These are phyloP conservation scores for Solanum sitiens DNA, from an alignment of 257 asterid species.

Conservation along the genomic window DNA sequence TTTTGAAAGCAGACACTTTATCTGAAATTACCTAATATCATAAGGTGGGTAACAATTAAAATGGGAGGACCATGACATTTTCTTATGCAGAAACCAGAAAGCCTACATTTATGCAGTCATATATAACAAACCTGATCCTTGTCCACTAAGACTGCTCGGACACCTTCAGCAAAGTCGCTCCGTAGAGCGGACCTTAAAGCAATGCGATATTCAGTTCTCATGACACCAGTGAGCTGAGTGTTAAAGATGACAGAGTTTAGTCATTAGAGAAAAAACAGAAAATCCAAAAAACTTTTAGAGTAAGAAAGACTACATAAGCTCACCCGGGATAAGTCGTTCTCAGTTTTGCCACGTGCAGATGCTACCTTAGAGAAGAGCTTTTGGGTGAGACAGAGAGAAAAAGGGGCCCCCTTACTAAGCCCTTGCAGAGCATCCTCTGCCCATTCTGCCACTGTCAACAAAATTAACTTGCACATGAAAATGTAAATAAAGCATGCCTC, in stretches of 20 bases:
- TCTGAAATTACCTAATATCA: neutral
- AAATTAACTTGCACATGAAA: neutral
- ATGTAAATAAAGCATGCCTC: neutral
- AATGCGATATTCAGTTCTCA: constrained; percentile 80
- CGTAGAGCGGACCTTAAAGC: constrained; percentile 73
- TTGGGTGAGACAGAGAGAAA: constrained; percentile 78
- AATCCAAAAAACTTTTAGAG: neutral
- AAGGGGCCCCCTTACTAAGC: constrained; percentile 83
- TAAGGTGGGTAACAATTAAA: neutral
- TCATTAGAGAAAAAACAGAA: neutral
- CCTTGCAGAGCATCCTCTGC: constrained; percentile 95
- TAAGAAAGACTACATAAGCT: neutral
- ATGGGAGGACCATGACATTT: neutral
- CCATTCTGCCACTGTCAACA: constrained; percentile 81
- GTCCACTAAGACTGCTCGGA: constrained; percentile 92
- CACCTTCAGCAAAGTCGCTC: constrained; percentile 87
- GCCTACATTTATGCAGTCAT: neutral
- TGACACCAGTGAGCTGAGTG: constrained; percentile 74
- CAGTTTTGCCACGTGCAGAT: constrained; percentile 49
- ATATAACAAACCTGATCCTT: constrained; percentile 83
- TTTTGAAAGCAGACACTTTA: neutral
- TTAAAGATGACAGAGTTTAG: neutral
- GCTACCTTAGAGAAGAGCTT: constrained; percentile 70
- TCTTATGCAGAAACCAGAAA: neutral
- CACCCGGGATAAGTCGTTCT: constrained; percentile 59